Base-by-base conservation (phyloP, 2,329 filamentous ascomycete genomes). In the Sordariomycetes sp. region DNA sequence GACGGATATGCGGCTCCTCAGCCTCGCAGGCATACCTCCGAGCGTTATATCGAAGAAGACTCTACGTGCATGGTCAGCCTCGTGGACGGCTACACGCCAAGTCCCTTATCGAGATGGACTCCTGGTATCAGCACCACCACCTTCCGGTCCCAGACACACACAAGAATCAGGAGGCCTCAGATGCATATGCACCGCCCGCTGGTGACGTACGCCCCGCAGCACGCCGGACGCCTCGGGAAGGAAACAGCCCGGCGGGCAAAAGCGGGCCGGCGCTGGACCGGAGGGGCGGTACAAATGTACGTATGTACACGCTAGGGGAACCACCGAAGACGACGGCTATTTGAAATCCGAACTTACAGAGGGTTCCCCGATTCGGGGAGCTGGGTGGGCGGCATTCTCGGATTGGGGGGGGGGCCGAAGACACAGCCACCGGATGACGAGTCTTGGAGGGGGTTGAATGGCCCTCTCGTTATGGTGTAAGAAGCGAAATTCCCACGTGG, bases 21-120 rank as follows among this genome's bases (percentile, higher is more conserved):
- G 40, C 40, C 40, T 46, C 18, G 40, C 40, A 35, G 24, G 53
- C 48, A 53, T 72, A 89, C 88, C 88, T 76, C 89, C 89, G 59
- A 94, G 77, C 3, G 88, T 88, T 60, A 90, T 82, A 71, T 91
- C 88, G 71, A 90, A 89, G 75, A 91, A 89, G 64, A 87, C 83
- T 66, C 77, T 80, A 62, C 22, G 43, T 20, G 20, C 20, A 56
- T 43, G 4, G 40, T 46, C 40, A 46, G 40, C 40, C 28, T 32
- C 28, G 28, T 32, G 4, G 28, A 32, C 28, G 4, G 28, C 28
- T 32, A n/a, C 40, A 3, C 18, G 40, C 40, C 40, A 46, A 46
- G 40, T 46, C n/a, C 14, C 8, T n/a, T n/a, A 46, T 46, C 40
- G 16, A 16, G 16, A 46, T 16, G 16, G 18, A 2, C 40, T 40